A percentile compares a stretch with the other conserved stretches of the same genome.
These are phyloP conservation scores for Aciculosporium take DNA, from an alignment of 2,329 filamentous ascomycete genomes.

Conservation along the genomic window DNA sequence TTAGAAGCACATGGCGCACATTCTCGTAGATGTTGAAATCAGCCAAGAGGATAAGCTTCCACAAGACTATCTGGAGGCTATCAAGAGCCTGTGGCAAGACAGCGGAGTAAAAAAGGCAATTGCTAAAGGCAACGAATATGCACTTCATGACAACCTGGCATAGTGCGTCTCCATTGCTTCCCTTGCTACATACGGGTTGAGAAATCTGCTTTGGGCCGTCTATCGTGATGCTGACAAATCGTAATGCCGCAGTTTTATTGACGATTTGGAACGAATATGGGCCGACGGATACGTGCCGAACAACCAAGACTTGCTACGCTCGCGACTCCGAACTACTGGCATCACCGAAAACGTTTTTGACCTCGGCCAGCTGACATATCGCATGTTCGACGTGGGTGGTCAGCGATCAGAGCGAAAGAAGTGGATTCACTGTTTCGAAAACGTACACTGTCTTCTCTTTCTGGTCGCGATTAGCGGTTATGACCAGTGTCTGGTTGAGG, in stretches of 20 bases:
- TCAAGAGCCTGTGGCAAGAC: slow-evolving; percentile 76
- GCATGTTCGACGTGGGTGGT: slow-evolving; percentile 95
- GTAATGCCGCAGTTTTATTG: slow-evolving; percentile 54
- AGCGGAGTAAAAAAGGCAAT: slow-evolving; percentile 76
- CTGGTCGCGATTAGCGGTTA: slow-evolving; percentile 92
- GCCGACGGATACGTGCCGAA: slow-evolving; percentile 68
- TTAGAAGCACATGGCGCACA: slow-evolving; percentile 63
- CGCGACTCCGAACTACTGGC: slow-evolving; percentile 94
- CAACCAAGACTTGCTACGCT: slow-evolving; percentile 87
- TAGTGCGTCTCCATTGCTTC: slow-evolving; percentile 51
- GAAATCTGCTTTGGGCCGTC: neutral
- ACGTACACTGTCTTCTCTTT: slow-evolving; percentile 83
- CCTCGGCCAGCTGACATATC: slow-evolving; percentile 85
- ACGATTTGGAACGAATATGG: slow-evolving; percentile 63
- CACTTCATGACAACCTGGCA: slow-evolving; percentile 84
- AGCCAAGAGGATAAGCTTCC: slow-evolving; percentile 70
- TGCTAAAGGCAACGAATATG: slow-evolving; percentile 87
- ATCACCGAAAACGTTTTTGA: slow-evolving; percentile 95
- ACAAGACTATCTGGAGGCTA: slow-evolving; percentile 60
- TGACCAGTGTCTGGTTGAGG: slow-evolving; percentile 90
- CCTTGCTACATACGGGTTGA: neutral
- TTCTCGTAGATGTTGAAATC: slow-evolving; percentile 71
- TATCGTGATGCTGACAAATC: slow-evolving; percentile 2
- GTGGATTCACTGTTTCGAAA: slow-evolving; percentile 98
- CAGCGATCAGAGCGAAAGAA: slow-evolving; percentile 96